Base-by-base conservation (phyloP, 2,329 filamentous ascomycete genomes). In the Endoconidiophora polonica region DNA sequence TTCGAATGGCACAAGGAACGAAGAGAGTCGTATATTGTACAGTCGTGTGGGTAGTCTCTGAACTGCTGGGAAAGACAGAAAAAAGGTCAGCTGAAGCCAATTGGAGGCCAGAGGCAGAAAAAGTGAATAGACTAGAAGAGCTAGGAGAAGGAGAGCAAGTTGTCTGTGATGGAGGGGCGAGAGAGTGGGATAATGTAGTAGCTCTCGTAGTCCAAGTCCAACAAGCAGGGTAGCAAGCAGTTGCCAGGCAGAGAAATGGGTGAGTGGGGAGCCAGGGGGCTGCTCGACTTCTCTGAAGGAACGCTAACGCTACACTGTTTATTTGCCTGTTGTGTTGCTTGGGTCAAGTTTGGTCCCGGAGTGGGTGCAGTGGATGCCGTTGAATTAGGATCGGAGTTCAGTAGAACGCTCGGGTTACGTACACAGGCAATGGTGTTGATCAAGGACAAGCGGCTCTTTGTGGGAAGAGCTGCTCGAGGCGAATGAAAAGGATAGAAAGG, bases 281-380 rank as follows among this genome's bases (percentile, higher is more conserved):
- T 29, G 26, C 26, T 29, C 26, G 26, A 10, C 26, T 29, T 29
- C 26, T 29, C 26, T 29, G 26, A 4, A 10, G 26, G 26, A 29
- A 29, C 26, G 26, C 29, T 18, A 33, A 33, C 29, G 29, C 29
- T 33, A 33, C 26, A 29, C 44, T 46, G 37, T 46, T 45, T 46
- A 37, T 46, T 46, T 6, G 33, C 44, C 22, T 46, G 29, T 18
- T 18, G n/a, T 39, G 33, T 46, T 46, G 44, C 38, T 46, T 46
- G 18, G 16, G 44, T 46, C 29, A 29, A 46, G 44, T 37, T 20
- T 4, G n/a, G 16, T 38, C 29, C 16, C 29, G 33, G 38, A 37
- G 44, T 23, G 16, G 20, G 9, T 45, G 44, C 6, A 20, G 16
- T 46, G 16, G 44, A 24, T 33, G 29, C 29, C 44, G 44, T 46